Evolutionary conservation across 2,329 filamentous ascomycete species (phyloP).

Genomic region (Ophiostoma perfectum): DNA sequence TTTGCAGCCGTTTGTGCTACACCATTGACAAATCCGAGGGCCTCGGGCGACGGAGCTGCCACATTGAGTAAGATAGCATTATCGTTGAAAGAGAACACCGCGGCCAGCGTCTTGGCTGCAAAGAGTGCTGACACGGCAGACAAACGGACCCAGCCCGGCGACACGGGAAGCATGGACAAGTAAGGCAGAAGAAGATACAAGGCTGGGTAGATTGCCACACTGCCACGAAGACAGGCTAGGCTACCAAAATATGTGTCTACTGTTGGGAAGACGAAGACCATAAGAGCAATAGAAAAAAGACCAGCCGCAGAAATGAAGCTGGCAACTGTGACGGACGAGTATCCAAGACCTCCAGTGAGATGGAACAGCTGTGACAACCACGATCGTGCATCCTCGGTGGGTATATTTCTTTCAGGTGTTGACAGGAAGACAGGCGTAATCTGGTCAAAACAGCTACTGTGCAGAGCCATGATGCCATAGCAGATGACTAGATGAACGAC

Average conservation of each 20-base stretch:
- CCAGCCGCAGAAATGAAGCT: neutral
- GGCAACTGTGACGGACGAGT: neutral
- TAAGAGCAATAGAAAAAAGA: neutral
- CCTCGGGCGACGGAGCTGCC: neutral
- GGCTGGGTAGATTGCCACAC: neutral
- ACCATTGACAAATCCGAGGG: neutral
- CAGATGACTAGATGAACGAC: neutral
- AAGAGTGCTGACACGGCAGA: neutral
- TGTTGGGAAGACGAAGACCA: neutral
- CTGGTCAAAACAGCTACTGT: conserved; percentile 1
- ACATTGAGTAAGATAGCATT: neutral
- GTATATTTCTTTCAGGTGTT: neutral
- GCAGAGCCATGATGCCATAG: conserved; percentile 12
- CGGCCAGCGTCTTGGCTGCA: neutral
- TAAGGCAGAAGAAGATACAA: neutral
- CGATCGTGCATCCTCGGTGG: neutral
- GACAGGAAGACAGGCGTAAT: neutral
- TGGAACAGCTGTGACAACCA: neutral
- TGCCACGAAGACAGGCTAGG: neutral
- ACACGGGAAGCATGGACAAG: neutral
- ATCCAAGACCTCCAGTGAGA: neutral
- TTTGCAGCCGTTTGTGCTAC: neutral
- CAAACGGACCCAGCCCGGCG: neutral
- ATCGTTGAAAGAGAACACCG: neutral
- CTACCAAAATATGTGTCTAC: neutral